phyloP scores from a whole-genome alignment of 1,284 basidiomycete genomes.

The Schizophyllum amplum region DNA sequence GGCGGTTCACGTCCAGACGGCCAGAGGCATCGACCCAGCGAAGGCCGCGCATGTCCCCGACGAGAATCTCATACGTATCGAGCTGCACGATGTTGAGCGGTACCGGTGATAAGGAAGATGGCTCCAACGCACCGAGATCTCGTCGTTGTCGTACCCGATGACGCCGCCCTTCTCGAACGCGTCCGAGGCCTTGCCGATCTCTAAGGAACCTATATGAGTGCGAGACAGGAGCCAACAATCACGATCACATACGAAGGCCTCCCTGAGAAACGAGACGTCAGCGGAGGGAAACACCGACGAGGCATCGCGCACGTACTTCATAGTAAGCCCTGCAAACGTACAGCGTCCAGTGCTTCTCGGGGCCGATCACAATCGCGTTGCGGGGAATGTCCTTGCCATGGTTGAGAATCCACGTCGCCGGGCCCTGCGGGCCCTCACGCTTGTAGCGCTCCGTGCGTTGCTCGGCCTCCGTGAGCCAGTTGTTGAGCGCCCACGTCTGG shows the following conservation, averaged over 20 bases:
- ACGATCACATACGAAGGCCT: constrained; percentile 44
- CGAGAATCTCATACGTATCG: constrained; percentile 54
- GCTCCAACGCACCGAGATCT: constrained; percentile 22
- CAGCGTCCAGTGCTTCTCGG: constrained; percentile 41
- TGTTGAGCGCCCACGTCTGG: constrained; percentile 38
- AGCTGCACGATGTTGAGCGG: constrained; percentile 28
- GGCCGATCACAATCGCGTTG: constrained; percentile 48
- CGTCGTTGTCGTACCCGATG: constrained; percentile 51
- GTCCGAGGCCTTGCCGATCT: constrained; percentile 56
- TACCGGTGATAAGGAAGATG: constrained; percentile 32
- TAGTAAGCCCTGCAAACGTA: constrained; percentile 54
- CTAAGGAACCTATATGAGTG: constrained; percentile 23
- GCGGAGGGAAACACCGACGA: neutral
- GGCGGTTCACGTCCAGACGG: constrained; percentile 31
- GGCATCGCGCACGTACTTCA: constrained; percentile 33
- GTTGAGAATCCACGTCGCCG: constrained; percentile 54
- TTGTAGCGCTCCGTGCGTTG: constrained; percentile 41
- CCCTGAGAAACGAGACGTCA: constrained; percentile 27
- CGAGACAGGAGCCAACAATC: neutral
- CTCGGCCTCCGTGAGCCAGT: constrained; percentile 54
- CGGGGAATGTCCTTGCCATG: constrained; percentile 51
- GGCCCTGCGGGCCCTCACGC: constrained; percentile 36
- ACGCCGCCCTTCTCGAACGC: constrained; percentile 51
- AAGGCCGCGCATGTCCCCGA: constrained; percentile 52
- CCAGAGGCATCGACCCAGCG: constrained; percentile 49